These are phyloP conservation scores for Beauveria varroae DNA, from an alignment of 2,329 filamentous ascomycete genomes.

Conservation along the genomic window DNA sequence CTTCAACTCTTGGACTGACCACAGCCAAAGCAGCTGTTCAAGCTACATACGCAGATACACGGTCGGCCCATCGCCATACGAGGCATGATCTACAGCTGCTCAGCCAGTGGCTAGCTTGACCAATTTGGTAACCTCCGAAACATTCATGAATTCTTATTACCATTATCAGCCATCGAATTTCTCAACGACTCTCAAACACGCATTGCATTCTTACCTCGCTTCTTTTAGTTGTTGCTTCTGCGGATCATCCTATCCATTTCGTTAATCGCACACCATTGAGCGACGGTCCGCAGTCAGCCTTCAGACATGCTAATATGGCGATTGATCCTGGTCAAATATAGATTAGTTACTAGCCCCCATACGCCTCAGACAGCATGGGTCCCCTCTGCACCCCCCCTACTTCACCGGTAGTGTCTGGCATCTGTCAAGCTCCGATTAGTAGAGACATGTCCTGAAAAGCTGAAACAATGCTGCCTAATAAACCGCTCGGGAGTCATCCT, in stretches of 20 bases:
- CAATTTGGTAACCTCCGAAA: not conserved
- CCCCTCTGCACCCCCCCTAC: too few species aligned
- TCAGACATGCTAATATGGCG: too few species aligned
- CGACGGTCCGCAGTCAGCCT: not conserved
- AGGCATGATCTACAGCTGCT: not conserved
- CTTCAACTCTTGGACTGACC: not conserved
- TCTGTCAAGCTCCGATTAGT: not conserved
- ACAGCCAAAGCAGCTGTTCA: not conserved
- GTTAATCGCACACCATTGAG: not conserved
- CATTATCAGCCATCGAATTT: not conserved
- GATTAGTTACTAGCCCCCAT: not conserved
- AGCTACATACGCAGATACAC: not conserved
- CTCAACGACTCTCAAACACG: not conserved
- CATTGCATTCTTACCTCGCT: not conserved
- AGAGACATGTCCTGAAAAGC: not conserved
- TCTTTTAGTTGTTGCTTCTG: not conserved
- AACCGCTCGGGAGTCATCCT: not conserved
- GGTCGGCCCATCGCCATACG: not conserved
- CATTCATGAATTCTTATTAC: not conserved
- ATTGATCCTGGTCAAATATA: not conserved
- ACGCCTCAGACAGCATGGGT: not conserved
- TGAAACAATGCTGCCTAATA: not conserved
- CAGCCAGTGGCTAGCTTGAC: not conserved
- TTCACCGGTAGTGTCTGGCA: not conserved
- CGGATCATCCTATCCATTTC: not conserved